Conservation (phyloP, 1,139 yeast species). For the Yamadazyma epiphylla region DNA sequence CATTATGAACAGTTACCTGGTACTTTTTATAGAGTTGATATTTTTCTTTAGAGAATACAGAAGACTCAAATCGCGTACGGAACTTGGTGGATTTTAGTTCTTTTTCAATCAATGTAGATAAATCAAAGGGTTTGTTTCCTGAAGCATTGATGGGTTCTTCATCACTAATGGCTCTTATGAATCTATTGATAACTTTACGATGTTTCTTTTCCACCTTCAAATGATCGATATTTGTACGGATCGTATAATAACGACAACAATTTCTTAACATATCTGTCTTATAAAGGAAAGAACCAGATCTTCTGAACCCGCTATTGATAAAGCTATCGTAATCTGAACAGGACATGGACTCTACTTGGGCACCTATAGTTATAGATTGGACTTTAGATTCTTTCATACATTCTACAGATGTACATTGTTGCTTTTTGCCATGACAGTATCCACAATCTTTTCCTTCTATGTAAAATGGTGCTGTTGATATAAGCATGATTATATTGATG, state of each 20-base stretch:
- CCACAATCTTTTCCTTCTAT: conserved; percentile 48
- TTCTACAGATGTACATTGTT: conserved; percentile 34
- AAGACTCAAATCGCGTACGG: conserved; percentile 49
- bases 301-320: conserved; percentile 70
- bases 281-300: conserved; percentile 75
- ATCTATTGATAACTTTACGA: conserved; percentile 61
- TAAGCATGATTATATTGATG: no score
- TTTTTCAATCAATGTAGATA: conserved; percentile 18
- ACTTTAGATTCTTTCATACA: conserved; percentile 15
- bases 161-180: conserved; percentile 40
- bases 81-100: conserved; percentile 32
- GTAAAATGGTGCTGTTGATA: conserved; percentile 18
- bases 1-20: conserved; percentile 67
- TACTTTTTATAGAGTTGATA: conserved; percentile 64
- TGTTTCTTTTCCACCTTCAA: conserved; percentile 61
- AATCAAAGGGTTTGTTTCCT: conserved; percentile 14
- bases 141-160: conserved; percentile 10
- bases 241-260: conserved; percentile 84
- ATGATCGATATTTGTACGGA: conserved; percentile 51
- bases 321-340: conserved; percentile 55
- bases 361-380: conserved; percentile 44
- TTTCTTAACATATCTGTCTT: conserved; percentile 67
- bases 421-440: conserved; percentile 55
- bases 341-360: conserved; percentile 44
- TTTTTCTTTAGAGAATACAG: conserved; percentile 56